Evolutionary conservation across 148 eudicot genomes (phyloP).

Genomic region (Hydrangea macrophylla): DNA sequence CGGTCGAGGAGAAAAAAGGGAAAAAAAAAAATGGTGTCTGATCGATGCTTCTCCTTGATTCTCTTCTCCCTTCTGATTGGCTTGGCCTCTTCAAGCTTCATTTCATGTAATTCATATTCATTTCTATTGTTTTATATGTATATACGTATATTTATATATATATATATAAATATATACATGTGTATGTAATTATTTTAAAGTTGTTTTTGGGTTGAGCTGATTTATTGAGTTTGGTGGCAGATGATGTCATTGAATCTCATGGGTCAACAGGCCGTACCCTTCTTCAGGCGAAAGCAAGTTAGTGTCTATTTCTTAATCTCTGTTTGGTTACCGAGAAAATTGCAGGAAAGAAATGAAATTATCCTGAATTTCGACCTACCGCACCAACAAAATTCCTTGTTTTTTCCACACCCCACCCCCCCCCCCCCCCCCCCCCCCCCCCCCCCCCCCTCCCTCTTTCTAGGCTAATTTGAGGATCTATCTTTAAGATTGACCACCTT

Average conservation of each 20-base stretch:
- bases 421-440: no score
- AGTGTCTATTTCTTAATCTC: not conserved
- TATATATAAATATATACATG: no score
- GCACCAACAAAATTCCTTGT: no score
- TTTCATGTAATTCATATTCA: constrained; percentile 35
- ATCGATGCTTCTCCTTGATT: constrained; percentile 32
- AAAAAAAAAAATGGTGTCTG: constrained; percentile 36
- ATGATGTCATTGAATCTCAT: constrained; percentile 37
- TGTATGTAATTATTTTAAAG: no score
- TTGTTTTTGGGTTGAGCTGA: not conserved
- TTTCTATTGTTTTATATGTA: not conserved
- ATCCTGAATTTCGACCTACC: not conserved
- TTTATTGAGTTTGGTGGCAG: constrained; percentile 29
- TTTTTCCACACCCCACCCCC: no score
- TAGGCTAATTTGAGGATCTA: no score
- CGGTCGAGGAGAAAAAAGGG: constrained; percentile 1
- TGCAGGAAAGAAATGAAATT: not conserved
- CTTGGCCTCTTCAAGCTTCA: constrained; percentile 47
- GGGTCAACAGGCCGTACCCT: constrained; percentile 52
- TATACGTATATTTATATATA: not conserved
- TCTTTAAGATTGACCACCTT: not conserved
- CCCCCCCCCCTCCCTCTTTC: no score
- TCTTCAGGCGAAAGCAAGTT: constrained; percentile 55
- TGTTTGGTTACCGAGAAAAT: constrained; percentile 3
- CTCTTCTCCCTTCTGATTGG: constrained; percentile 44